These are phyloP conservation scores for Trichomonascaceae sp. DNA, from an alignment of 1,139 yeast genomes.

Conservation along the genomic window DNA sequence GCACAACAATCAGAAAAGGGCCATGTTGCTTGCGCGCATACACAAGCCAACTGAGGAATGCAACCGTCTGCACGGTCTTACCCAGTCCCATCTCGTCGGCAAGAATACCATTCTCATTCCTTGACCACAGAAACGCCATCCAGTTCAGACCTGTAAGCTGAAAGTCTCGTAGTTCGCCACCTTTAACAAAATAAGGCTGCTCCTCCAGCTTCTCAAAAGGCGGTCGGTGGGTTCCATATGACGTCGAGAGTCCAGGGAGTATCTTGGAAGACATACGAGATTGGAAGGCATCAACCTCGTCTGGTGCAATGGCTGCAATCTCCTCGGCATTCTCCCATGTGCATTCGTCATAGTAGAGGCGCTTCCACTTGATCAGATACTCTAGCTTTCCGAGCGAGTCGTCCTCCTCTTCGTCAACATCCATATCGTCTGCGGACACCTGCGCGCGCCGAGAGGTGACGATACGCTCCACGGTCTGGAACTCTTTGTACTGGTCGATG, in stretches of 20 bases:
- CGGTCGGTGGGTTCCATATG: conserved; percentile 70
- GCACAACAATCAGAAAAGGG: conserved; percentile 93
- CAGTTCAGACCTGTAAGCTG: conserved; percentile 96
- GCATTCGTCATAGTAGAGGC: conserved; percentile 87
- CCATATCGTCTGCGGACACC: conserved; percentile 26
- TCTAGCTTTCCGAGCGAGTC: conserved; percentile 44
- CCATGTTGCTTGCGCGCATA: conserved; percentile 94
- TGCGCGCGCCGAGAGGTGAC: conserved; percentile 71
- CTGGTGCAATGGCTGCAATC: conserved; percentile 75
- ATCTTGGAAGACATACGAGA: conserved; percentile 72
- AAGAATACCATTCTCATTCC: conserved; percentile 91
- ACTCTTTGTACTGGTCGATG: conserved; percentile 74
- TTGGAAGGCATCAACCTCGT: conserved; percentile 73
- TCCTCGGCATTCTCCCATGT: conserved; percentile 94
- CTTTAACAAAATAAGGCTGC: conserved; percentile 84
- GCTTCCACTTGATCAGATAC: conserved; percentile 86
- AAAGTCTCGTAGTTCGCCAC: conserved; percentile 90
- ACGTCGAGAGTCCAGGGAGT: conserved; percentile 68
- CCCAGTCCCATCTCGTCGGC: conserved; percentile 99
- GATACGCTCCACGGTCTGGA: conserved; percentile 76
- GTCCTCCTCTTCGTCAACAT: conserved; percentile 16
- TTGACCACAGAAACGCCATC: conserved; percentile 99
- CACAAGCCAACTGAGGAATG: conserved; percentile 87
- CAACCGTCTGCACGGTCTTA: conserved; percentile 92
- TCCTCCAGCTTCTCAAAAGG: conserved; percentile 71